phyloP scores from a whole-genome alignment of 129 eudicot species.

The Sambucus nigra region DNA sequence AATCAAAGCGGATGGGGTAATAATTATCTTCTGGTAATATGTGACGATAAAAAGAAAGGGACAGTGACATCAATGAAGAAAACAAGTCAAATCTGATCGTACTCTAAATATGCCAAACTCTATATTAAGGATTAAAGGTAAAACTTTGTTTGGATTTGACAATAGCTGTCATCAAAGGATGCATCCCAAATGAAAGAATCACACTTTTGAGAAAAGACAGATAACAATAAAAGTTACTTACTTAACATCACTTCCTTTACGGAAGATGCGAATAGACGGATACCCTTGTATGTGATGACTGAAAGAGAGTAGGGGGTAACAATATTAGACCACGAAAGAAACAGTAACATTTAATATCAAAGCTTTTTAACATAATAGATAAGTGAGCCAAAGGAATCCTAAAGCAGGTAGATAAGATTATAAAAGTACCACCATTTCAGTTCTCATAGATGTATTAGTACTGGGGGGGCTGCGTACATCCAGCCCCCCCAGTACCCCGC shows the following conservation, averaged over 20 bases:
- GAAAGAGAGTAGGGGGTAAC: slow-evolving; percentile 15
- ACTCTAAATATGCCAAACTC: neutral
- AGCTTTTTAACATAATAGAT: slow-evolving; percentile 3
- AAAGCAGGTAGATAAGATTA: too few species aligned
- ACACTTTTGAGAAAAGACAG: too few species aligned
- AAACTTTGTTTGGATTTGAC: too few species aligned
- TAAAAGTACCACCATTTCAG: too few species aligned
- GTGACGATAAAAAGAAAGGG: neutral
- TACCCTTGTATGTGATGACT: slow-evolving; percentile 98
- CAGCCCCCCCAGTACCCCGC: too few species aligned
- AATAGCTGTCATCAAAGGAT: neutral
- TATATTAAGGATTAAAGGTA: too few species aligned
- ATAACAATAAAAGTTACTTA: slow-evolving; percentile 12
- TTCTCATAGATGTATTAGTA: too few species aligned
- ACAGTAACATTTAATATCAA: slow-evolving; percentile 1
- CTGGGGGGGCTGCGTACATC: too few species aligned
- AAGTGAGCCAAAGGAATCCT: too few species aligned
- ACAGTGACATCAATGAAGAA: neutral
- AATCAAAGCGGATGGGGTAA: too few species aligned
- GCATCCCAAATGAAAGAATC: neutral
- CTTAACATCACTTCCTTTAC: slow-evolving; percentile 85
- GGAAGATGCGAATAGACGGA: slow-evolving; percentile 95
- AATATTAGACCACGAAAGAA: neutral
- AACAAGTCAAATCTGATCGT: neutral
- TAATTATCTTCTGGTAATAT: neutral